Conservation (phyloP, 371 early-diverging fungal species). For the Mucor plumbeus region DNA sequence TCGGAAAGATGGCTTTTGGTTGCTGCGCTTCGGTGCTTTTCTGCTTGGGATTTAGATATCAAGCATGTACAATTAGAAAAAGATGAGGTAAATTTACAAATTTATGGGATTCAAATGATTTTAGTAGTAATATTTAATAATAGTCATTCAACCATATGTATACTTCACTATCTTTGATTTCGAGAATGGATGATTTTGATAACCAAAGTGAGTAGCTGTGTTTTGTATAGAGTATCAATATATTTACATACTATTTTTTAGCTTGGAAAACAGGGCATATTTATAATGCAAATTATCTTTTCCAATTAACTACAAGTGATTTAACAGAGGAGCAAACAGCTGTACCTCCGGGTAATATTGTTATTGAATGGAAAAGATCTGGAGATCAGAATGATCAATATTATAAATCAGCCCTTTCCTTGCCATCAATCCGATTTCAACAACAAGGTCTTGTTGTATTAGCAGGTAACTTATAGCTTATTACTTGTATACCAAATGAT, state of each 20-base stretch:
- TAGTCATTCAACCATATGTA: constrained; percentile 10
- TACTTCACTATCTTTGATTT: constrained; percentile 31
- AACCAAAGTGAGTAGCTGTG: constrained; percentile 26
- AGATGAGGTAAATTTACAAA: constrained; percentile 25
- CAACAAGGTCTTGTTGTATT: constrained; percentile 35
- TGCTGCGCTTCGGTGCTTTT: constrained; percentile 47
- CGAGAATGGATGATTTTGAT: constrained; percentile 27
- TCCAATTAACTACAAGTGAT: constrained; percentile 40
- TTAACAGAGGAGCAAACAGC: constrained; percentile 38
- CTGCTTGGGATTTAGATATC: constrained; percentile 56
- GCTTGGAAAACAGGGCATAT: constrained; percentile 51
- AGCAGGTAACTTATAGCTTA: constrained; percentile 38
- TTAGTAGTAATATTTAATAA: not conserved
- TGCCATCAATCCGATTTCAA: constrained; percentile 44
- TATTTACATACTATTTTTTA: not conserved
- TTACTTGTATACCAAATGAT: not conserved
- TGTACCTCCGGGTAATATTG: constrained; percentile 42
- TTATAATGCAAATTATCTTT: constrained; percentile 46
- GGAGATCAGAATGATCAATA: constrained; percentile 20
- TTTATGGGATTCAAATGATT: not conserved
- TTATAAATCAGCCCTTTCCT: constrained; percentile 32
- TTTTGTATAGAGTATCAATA: not conserved
- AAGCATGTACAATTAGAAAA: constrained; percentile 39
- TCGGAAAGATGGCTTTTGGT: constrained; percentile 47
- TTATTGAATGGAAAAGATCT: constrained; percentile 52